Evolutionary conservation across 1,284 basidiomycete species (phyloP).

Genomic region (Mrakiaceae sp.): DNA sequence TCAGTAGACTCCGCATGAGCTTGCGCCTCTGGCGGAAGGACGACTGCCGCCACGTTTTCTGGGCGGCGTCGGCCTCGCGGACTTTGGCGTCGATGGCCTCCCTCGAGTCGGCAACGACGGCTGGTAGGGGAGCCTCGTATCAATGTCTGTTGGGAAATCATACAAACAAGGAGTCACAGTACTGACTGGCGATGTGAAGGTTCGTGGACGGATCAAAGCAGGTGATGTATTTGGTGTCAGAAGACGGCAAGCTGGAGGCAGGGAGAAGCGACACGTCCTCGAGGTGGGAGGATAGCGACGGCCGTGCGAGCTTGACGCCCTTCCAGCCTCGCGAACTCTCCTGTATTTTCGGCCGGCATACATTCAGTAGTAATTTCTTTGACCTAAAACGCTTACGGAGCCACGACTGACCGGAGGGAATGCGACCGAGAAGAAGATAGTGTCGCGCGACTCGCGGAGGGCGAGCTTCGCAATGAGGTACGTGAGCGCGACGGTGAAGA

Average conservation of each 20-base stretch:
- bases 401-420: not conserved
- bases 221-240: constrained; percentile 53
- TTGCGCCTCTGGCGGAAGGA: constrained; percentile 65
- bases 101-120: constrained; percentile 34
- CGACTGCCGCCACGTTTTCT: constrained; percentile 56
- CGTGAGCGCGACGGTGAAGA: too few relatives aligned
- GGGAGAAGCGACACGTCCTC: constrained; percentile 46
- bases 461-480: too few relatives aligned
- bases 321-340: constrained; percentile 1
- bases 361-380: too few relatives aligned
- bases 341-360: not conserved
- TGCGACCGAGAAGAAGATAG: not conserved
- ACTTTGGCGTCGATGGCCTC: constrained; percentile 66
- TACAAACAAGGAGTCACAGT: not conserved
- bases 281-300: constrained; percentile 5
- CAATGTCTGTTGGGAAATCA: not conserved
- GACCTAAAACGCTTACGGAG: not conserved
- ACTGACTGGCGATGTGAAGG: constrained; percentile 55
- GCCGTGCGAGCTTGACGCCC: not conserved
- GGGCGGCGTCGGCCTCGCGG: constrained; percentile 51
- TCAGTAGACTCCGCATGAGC: constrained; percentile 70
- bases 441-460: not conserved
- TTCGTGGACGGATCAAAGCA: constrained; percentile 85
- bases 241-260: constrained; percentile 8
- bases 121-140: constrained; percentile 17